Conservation (phyloP, 768 basidiomycete genomes). For the Gymnopilus dilepis region DNA sequence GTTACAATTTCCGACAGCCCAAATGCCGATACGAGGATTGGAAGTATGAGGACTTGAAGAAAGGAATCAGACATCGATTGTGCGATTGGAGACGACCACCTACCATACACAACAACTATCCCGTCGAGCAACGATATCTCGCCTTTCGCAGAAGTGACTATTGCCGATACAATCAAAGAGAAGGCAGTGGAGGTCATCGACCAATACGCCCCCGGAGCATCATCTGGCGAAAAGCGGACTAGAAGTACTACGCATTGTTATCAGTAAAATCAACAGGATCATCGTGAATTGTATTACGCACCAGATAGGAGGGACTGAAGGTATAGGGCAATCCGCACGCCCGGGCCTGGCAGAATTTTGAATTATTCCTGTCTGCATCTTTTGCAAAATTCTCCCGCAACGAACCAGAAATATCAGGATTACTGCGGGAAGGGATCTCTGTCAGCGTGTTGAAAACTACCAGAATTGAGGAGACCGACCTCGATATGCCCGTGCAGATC, state of each 20-base stretch:
- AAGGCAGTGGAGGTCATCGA: conserved; percentile 34
- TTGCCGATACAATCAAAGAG: conserved; percentile 30
- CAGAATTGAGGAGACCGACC: conserved; percentile 1
- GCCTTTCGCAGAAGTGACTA: conserved; percentile 25
- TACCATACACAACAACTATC: conserved; percentile 33
- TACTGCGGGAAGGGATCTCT: conserved; percentile 11
- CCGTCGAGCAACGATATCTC: conserved; percentile 30
- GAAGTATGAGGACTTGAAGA: conserved; percentile 27
- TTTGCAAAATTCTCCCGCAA: neutral
- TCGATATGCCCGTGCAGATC: conserved; percentile 16
- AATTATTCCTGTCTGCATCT: neutral
- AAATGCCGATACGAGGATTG: conserved; percentile 31
- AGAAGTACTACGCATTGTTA: conserved; percentile 24
- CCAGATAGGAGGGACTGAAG: conserved; percentile 31
- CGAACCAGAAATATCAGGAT: conserved; percentile 32
- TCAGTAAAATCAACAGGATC: neutral
- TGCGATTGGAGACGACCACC: no score
- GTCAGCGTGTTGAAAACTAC: neutral
- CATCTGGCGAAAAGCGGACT: conserved; percentile 30
- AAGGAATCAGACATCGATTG: neutral
- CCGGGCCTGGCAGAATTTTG: conserved; percentile 23
- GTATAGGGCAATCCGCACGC: conserved; percentile 31
- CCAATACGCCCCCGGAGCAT: conserved; percentile 35
- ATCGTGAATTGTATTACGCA: conserved; percentile 2
- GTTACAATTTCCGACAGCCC: conserved; percentile 28